Evolutionary conservation across 805 yeast genomes (phyloP).

Genomic region (Schwanniomyces yamadae): DNA sequence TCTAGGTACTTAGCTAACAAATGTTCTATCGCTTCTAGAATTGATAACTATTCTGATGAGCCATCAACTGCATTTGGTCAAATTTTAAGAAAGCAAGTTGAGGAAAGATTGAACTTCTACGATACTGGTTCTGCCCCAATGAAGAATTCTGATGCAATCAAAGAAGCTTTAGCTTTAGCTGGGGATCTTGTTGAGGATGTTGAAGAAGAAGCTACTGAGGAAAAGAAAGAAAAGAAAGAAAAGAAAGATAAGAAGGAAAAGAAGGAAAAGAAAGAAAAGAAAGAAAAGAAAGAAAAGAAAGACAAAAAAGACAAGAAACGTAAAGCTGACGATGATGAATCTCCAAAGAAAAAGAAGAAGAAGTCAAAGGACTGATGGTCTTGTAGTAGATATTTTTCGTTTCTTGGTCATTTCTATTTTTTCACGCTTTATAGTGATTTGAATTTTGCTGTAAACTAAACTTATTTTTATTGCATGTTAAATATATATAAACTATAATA

Average conservation of each 20-base stretch:
- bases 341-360: slow-evolving; percentile 44
- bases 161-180: slow-evolving; percentile 77
- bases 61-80: slow-evolving; percentile 89
- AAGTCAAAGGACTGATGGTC: slow-evolving; percentile 41
- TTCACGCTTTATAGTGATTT: slow-evolving; percentile 3
- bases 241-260: slow-evolving; percentile 26
- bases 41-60: slow-evolving; percentile 94
- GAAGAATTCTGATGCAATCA: slow-evolving; percentile 93
- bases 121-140: slow-evolving; percentile 96
- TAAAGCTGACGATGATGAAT: slow-evolving; percentile 37
- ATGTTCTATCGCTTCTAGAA: slow-evolving; percentile 98
- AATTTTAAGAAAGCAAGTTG: slow-evolving; percentile 93
- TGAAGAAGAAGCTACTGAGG: slow-evolving; percentile 16
- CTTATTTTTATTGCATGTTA: slow-evolving; percentile 28
- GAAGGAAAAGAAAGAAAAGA: slow-evolving; percentile 31
- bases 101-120: slow-evolving; percentile 93
- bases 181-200: slow-evolving; percentile 49
- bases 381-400: background rate
- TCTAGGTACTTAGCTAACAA: slow-evolving; percentile 98
- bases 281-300: slow-evolving; percentile 34
- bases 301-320: slow-evolving; percentile 33
- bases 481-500: slow-evolving; percentile 7
- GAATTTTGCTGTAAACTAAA: slow-evolving; percentile 23
- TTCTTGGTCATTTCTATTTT: background rate
- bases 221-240: slow-evolving; percentile 23